Evolutionary conservation across 2,329 filamentous ascomycete species (phyloP), one percentile per base, ranked within the genome.

Genomic region (Periconia digitata): DNA sequence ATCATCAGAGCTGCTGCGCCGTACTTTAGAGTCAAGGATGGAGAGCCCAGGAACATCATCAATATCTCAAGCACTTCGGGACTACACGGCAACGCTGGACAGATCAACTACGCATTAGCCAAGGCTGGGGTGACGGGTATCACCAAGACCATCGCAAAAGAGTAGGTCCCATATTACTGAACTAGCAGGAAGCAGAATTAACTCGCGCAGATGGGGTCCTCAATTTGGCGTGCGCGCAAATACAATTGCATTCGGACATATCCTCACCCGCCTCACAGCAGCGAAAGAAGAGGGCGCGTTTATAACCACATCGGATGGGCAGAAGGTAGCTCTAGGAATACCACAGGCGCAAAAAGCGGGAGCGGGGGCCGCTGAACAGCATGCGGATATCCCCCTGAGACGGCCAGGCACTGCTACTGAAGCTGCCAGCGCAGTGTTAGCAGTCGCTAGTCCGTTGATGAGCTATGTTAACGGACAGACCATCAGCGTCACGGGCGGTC

Each of bases 401-500:
- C 80, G 91, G 62, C 83, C 89, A 0, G 91, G 90, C 1, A 86
- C 83, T 18, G 84, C 91, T 0, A 86, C 85, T 3, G 91, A 95
- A 76, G 91, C 90, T 10, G 91, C 90, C 21, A 83, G 83, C 50
- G 83, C 84, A 32, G 83, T 95, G 43, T 66, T 95, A 67, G 90
- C 86, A 6, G 85, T 94, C 22, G 88, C 85, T 2, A 92, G 89
- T 65, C 90, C 91, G 22, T 71, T 92, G 64, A 90, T 94, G 63
- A 85, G 85, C 35, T 95, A 95, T 74, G 89, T 95, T 3, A 86
- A 82, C 53, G 90, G 91, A 0, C 90, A 95, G 80, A 92, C 89
- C 0, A 87, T 95, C 58, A 89, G 85, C 75, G 89, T 94, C 44
- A 94, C 89, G 5, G 90, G 90, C 13, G 90, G 90, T 2, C 77